These are phyloP conservation scores for Graphilbum fragrans DNA, from an alignment of 2,329 filamentous ascomycete genomes.

Conservation along the genomic window DNA sequence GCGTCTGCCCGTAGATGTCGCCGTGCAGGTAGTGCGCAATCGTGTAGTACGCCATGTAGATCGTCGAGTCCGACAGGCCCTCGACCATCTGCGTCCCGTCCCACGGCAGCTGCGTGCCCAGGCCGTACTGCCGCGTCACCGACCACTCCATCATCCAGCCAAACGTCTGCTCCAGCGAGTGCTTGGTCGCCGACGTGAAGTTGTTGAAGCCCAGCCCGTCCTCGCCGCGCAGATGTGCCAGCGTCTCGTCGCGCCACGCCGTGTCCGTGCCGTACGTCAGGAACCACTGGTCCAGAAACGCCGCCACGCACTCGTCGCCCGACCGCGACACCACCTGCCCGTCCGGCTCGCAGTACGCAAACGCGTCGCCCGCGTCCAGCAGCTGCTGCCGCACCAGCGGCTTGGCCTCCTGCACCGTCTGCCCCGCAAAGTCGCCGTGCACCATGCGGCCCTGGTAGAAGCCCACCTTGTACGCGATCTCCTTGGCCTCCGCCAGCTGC, in stretches of 20 bases:
- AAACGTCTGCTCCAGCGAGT: constrained; percentile 73
- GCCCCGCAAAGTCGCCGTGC: constrained; percentile 76
- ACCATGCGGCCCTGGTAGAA: constrained; percentile 93
- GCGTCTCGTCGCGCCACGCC: constrained; percentile 1
- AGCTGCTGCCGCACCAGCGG: constrained; percentile 68
- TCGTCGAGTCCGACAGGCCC: constrained; percentile 73
- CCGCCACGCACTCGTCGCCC: constrained; percentile 57
- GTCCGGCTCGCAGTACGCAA: constrained; percentile 89
- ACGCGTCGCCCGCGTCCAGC: constrained; percentile 66
- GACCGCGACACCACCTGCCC: constrained; percentile 79
- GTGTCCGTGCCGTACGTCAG: constrained; percentile 55
- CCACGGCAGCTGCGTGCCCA: constrained; percentile 92
- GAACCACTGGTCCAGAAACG: constrained; percentile 95
- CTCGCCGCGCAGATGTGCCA: constrained; percentile 18
- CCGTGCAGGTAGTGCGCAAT: constrained; percentile 57
- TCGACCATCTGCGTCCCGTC: constrained; percentile 85
- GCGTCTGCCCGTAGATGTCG: constrained; percentile 65
- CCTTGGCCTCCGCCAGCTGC: constrained; percentile 86
- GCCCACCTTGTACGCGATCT: constrained; percentile 91
- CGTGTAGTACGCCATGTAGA: constrained; percentile 81
- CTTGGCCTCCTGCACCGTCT: constrained; percentile 74
- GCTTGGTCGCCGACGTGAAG: constrained; percentile 64
- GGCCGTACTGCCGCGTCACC: constrained; percentile 79
- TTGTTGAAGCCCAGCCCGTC: constrained; percentile 55
- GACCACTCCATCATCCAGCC: constrained; percentile 96